A percentile compares a stretch with the other conserved stretches of the same genome.
Conservation (phyloP, 164 flowering plant genomes). For the Annona squamosa region DNA sequence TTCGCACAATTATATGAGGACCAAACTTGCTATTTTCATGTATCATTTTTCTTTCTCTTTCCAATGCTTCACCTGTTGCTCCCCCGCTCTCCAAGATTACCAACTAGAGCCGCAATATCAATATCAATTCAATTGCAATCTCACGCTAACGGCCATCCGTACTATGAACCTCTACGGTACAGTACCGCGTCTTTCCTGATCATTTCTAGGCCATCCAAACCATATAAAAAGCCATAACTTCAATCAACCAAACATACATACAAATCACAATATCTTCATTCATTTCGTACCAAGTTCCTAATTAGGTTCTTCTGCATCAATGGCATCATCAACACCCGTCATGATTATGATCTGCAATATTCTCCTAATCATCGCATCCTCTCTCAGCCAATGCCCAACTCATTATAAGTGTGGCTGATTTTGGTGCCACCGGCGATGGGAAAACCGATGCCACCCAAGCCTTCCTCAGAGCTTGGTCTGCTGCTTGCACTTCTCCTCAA, state of each 20-base stretch:
- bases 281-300: background rate
- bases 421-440: constrained; percentile 31
- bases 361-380: background rate
- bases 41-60: too few species aligned
- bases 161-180: background rate
- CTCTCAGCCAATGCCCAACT: background rate
- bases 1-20: too few species aligned
- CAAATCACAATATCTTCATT: background rate
- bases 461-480: constrained; percentile 27
- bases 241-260: background rate
- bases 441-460: constrained; percentile 19
- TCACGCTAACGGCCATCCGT: background rate
- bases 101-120: background rate
- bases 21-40: too few species aligned
- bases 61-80: too few species aligned
- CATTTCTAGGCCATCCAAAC: background rate
- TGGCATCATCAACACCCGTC: background rate
- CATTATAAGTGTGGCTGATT: constrained; percentile 12
- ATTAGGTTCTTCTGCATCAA: background rate
- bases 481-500: constrained; percentile 18
- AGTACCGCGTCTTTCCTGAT: background rate
- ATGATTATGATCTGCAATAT: background rate
- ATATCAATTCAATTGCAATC: background rate
- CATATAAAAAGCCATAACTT: background rate
- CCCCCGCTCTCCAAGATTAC: too few species aligned